Evolutionary conservation across 192 early-diverging fungal species (phyloP), one percentile per base, ranked within the genome.

Genomic region (Coemansia guatemalensis): DNA sequence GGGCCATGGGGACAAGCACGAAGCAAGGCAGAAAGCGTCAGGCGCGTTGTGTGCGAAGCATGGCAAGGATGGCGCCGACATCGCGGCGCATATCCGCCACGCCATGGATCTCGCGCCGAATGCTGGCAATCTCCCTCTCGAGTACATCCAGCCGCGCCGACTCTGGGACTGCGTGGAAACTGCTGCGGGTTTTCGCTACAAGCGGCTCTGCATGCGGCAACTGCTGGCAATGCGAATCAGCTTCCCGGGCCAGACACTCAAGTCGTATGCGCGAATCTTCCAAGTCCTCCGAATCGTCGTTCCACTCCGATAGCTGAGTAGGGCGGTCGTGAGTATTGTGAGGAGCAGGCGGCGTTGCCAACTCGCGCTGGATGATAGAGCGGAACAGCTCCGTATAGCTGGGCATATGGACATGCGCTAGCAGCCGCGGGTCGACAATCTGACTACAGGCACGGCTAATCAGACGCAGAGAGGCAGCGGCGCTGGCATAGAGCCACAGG

Each of bases 401-500:
- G 1, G 25, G 21, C n/a, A 74, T 27, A 29, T 39, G 35, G 14
- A 74, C 35, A n/a, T 74, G 71, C 8, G n/a, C 61, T 6, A 74
- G 44, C 56, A 74, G 26, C 24, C 59, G 14, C 22, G 41, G 30
- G 2, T 32, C 41, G 48, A 47, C 23, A 9, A 56, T 41, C 1
- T 48, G 25, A 4, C 21, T n/a, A 25, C 48, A 60, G 9, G 50
- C 58, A n/a, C 62, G 56, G 27, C 65, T 67, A 3, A 78, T 69
- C 23, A 67, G 21, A 9, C 67, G 58, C 56, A 73, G 33, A 0
- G 70, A 73, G 0, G 70, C 70, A 5, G 67, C 60, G n/a, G 67
- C 75, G 53, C 75, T 78, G 30, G 75, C 75, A 53, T 65, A 73
- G 9, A 78, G 56, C 75, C 75, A 78, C 30, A 73, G 68, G 48